Evolutionary conservation across 257 asterid genomes (phyloP), one percentile per base, ranked within the genome.

Genomic region (Anisodus acutangulus): DNA sequence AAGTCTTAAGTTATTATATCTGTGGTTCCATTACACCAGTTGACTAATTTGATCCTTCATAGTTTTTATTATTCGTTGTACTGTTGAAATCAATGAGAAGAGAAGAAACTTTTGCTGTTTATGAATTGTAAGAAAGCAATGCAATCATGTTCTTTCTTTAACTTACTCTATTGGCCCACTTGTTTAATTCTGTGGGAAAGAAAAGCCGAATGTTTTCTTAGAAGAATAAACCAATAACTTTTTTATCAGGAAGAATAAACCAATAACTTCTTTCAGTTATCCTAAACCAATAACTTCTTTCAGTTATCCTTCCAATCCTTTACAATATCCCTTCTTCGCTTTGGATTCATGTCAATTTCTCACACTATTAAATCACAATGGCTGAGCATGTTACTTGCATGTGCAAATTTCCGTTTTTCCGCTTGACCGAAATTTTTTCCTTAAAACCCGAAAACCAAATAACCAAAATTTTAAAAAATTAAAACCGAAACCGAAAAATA

Each of bases 41-140:
- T 26, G 59, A 76, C 39, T 76, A 76, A 76, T 71, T 71, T 26
- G 81, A 76, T 76, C 63, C 47, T 51, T 71, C 79, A 71, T 43
- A n/a, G 4, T 51, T 71, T 71, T 51, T 22, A 76, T 76, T 76
- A 76, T 76, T 51, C 41, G 10, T 13, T 43, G 51, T 51, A 76
- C 81, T 76, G 22, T 76, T 76, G 63, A 53, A 51, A 51, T 76
- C 45, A 49, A 13, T 51, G 45, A 76, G 81, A 49, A 72, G 63
- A 51, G 62, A 51, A 51, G 62, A 26, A 76, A 76, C 2, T 17
- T 76, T 3, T 51, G 15, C 81, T 76, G 64, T 53, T 53, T 2
- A 51, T 7, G 31, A 76, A 51, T 76, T 12, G 53, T 53, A 76
- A 26, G 62, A 51, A 76, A 76, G 47, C 47, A 76, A 53, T 26